Conservation (phyloP, 2,329 filamentous ascomycete genomes). For the Sporothrix brasiliensis region DNA sequence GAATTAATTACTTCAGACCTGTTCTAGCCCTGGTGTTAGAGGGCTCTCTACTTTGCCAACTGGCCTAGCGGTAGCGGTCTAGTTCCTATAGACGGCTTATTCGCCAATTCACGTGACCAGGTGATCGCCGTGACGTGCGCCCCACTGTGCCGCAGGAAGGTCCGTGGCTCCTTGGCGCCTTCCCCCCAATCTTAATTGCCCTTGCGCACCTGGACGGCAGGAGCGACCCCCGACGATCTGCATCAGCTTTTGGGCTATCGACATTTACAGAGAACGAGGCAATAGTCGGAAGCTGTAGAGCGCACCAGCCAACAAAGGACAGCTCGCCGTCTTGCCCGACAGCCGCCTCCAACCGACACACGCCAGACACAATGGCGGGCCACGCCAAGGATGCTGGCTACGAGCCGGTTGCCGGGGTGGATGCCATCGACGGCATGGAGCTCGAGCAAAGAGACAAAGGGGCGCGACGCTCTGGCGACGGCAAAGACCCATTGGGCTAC, state of each 20-base stretch:
- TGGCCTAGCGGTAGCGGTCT: too few relatives aligned
- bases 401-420: constrained; percentile 28
- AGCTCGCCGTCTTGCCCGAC: not conserved
- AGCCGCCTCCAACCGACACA: not conserved
- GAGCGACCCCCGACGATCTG: not conserved
- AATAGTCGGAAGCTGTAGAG: not conserved
- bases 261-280: too few relatives aligned
- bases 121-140: too few relatives aligned
- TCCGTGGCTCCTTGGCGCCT: not conserved
- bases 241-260: not conserved
- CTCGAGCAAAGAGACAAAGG: constrained; percentile 2
- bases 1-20: too few relatives aligned
- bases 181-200: not conserved
- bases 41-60: too few relatives aligned
- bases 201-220: constrained; percentile 9
- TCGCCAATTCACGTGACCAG: not conserved
- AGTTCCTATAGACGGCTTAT: not conserved
- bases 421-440: constrained; percentile 25
- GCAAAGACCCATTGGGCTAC: not conserved
- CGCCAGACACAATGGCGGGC: not conserved
- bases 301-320: not conserved
- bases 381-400: constrained; percentile 27
- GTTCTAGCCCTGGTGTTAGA: too few relatives aligned
- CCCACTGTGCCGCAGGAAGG: constrained; percentile 1
- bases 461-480: not conserved